Base-by-base conservation (phyloP, 2,329 filamentous ascomycete species). In the Aspergillus japonicus region DNA sequence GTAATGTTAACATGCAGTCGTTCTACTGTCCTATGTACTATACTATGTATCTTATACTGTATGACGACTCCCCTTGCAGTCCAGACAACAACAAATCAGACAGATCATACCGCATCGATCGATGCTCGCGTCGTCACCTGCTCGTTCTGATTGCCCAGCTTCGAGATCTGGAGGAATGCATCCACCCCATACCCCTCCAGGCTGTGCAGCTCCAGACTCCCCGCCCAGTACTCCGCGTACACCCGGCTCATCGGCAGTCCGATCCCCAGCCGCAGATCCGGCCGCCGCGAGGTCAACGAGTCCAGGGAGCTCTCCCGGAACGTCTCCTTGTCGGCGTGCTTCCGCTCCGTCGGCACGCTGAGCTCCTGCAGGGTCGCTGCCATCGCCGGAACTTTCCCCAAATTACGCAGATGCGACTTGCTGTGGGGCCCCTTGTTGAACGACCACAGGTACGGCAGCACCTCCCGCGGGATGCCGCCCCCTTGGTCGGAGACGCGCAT, bases 191-290 rank as follows among this genome's bases (percentile, higher is more conserved):
- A 98, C 0, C 95, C 96, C 72, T 97, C 94, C 7, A 99, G 80
- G 70, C 90, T 97, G 73, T 98, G 94, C 60, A 98, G 77, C 69
- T 96, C 90, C 8, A 99, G 80, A 68, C 86, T 95, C 24, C 95
- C 95, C 2, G 95, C 95, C 95, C 95, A 99, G 76, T 98, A 98
- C 76, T 98, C 94, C 29, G 94, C 92, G 75, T 98, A 99, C 2
- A 98, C 91, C 62, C 92, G 86, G 69, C 93, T 96, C 78, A 99
- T 88, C 0, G 95, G 95, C 54, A 99, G 77, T 1, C 95, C 95
- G 84, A 99, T 96, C 4, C 95, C 95, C 1, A 99, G 82, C 11
- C 92, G 86, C 62, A 98, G 80, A 71, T 96, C 89, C 0, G 95
- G 94, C 19, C 92, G 91, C 39, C 95, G 84, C 59, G 88, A 90